These are phyloP conservation scores for Boletus sp. DNA, from an alignment of 768 basidiomycete species.

Conservation along the genomic window DNA sequence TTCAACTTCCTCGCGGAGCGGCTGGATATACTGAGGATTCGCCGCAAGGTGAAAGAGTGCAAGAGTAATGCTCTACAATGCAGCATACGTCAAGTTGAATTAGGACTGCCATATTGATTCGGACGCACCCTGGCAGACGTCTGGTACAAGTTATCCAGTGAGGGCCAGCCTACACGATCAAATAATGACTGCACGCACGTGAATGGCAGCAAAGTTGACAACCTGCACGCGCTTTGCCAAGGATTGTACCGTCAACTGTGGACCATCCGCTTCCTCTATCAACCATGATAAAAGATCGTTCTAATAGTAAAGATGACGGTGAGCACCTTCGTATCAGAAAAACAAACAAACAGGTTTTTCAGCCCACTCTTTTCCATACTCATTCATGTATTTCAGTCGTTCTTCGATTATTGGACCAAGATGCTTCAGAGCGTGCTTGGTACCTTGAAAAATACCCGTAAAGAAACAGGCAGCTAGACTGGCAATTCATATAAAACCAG, in stretches of 20 bases:
- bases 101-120: not conserved
- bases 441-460: not conserved
- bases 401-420: constrained; percentile 3
- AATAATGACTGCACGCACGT: not conserved
- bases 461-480: not conserved
- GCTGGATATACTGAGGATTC: not conserved
- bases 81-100: not conserved
- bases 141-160: not conserved
- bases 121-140: not conserved
- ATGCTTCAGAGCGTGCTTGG: not conserved
- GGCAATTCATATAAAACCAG: too few species aligned
- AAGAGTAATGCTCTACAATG: not conserved
- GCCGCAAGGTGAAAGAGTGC: not conserved
- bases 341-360: not conserved
- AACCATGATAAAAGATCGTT: too few species aligned
- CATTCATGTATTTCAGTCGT: not conserved
- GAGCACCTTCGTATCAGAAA: not conserved
- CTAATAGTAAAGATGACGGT: not conserved
- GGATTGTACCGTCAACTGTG: too few species aligned
- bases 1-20: constrained; percentile 4
- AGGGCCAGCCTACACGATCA: too few species aligned
- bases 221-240: too few species aligned
- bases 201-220: too few species aligned
- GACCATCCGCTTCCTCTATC: too few species aligned
- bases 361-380: too few species aligned